Evolutionary conservation across 2,329 filamentous ascomycete species (phyloP), one percentile per base, ranked within the genome.

Genomic region (Harringtonia aguacate): DNA sequence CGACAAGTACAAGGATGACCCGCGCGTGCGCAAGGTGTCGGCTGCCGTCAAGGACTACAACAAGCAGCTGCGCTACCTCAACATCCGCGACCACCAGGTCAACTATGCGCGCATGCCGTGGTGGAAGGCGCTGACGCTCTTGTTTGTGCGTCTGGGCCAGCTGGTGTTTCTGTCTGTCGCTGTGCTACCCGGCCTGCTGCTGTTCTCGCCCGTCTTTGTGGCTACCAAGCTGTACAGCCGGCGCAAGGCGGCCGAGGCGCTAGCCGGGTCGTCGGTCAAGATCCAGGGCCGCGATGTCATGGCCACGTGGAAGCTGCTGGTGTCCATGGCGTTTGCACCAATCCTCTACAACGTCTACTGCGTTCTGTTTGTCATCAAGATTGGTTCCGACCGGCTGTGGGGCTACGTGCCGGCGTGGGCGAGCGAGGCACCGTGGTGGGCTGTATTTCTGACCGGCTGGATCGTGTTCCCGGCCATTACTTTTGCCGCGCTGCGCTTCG

Each of bases 61-160:
- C 67, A 79, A 79, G 52, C 79, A 89, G 58, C 77, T 97, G 31
- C 81, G 84, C 45, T 83, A 90, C 51, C 74, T 98, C 44, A 87
- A 86, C 55, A 77, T 97, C 48, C 83, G 86, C 46, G 90, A 98
- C 58, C 90, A 97, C 60, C 90, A 97, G 67, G 85, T 98, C 27
- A 82, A 89, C 58, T 95, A 95, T 58, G 86, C 86, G 45, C 87
- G 81, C 57, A 83, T 94, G 67, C 86, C 86, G 14, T 78, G 85
- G 51, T 67, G 80, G 50, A 82, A 79, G 52, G 86, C 94, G 37
- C 69, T 94, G 29, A 72, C 81, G 43, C 82, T 82, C 12, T 74
- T 95, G 52, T 65, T 94, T 50, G 94, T 90, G 64, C 79, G 92
- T 37, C 67, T 92, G 22, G 67, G 72, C 46, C 95, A 95, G 65